Percentiles rank a stretch among this genome's conserved stretches.
Conservation (phyloP, 768 basidiomycete species). For the Auriculariales sp. region DNA sequence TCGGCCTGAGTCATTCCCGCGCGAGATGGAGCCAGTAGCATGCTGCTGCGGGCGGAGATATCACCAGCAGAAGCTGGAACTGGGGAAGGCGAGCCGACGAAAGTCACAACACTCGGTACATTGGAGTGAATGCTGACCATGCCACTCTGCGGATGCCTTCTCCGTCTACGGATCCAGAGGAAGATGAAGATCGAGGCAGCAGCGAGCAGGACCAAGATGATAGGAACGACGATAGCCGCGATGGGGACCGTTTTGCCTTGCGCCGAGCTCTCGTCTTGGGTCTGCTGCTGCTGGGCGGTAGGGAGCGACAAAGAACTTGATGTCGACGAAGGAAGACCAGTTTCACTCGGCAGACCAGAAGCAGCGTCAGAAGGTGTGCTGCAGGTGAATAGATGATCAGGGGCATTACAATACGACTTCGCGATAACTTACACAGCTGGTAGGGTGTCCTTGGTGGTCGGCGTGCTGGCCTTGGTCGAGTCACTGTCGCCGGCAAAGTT, state of each 20-base stretch:
- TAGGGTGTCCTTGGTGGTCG: no score
- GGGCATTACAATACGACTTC: no score
- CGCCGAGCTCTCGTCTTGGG: no score
- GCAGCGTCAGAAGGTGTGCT: no score
- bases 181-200: not conserved
- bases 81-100: not conserved
- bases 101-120: not conserved
- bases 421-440: no score
- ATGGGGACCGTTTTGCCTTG: not conserved
- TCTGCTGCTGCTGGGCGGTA: no score
- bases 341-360: no score
- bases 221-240: not conserved
- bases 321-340: no score
- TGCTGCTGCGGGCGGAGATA: not conserved
- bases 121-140: not conserved
- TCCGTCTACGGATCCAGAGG: not conserved
- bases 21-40: not conserved
- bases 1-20: not conserved
- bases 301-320: no score
- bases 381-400: no score
- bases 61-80: not conserved
- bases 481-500: no score
- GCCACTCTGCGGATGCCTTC: not conserved
- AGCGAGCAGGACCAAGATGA: not conserved
- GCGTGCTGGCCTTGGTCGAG: no score